Conservation (phyloP, 441 rosid species). For the Erodium chrysanthum region DNA sequence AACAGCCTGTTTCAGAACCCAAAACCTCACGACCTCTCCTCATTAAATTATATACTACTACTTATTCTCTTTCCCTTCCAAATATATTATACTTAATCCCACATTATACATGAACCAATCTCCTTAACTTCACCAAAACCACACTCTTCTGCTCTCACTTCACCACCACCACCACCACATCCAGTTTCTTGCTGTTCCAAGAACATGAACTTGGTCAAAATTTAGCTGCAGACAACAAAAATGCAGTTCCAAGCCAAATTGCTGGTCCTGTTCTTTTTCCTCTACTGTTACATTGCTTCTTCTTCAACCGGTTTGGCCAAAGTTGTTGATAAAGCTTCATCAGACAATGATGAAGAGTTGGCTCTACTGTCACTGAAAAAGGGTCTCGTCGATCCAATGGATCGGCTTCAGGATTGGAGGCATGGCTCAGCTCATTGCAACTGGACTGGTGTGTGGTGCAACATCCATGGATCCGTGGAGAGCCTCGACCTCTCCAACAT, state of each 20-base stretch:
- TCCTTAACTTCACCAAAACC: conserved; percentile 22
- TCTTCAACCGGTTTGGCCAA: conserved; percentile 9
- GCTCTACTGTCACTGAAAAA: conserved; percentile 50
- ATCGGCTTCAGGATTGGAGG: conserved; percentile 59
- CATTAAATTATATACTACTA: no score
- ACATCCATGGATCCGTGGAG: conserved; percentile 49
- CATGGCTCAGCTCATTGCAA: conserved; percentile 36
- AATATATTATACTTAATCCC: not conserved
- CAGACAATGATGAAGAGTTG: conserved; percentile 35
- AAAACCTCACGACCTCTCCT: conserved; percentile 38
- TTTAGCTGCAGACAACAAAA: conserved; percentile 23
- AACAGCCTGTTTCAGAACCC: conserved; percentile 40
- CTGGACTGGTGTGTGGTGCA: conserved; percentile 81
- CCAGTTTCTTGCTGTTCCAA: not conserved
- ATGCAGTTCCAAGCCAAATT: conserved; percentile 26
- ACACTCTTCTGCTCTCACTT: not conserved
- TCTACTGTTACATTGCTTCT: conserved; percentile 33
- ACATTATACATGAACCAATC: conserved; percentile 21
- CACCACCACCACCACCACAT: not conserved
- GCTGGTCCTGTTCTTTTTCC: conserved; percentile 27
- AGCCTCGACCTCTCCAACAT: conserved; percentile 60
- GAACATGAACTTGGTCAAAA: conserved; percentile 24
- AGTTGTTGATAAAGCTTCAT: conserved; percentile 19
- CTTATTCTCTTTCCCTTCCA: not conserved
- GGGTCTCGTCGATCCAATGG: conserved; percentile 47